Conservation (phyloP, 73 alveolate species). For the Paramecium caudatum region DNA sequence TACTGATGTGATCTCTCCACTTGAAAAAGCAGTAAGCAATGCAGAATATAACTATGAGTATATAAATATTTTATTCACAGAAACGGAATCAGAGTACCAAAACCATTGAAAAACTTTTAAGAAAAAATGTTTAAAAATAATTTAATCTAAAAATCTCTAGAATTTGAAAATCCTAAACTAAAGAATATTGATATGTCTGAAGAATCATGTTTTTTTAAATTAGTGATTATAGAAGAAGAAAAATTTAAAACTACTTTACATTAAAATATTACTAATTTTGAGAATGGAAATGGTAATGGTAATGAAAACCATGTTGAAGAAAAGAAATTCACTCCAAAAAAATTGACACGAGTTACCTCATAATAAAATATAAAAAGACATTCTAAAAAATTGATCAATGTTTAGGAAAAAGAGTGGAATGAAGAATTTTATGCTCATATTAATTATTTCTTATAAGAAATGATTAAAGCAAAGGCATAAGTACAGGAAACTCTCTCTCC, state of each 20-base stretch:
- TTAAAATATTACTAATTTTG: not conserved
- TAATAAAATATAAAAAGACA: not conserved
- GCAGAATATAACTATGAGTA: conserved; percentile 66
- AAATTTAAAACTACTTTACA: not conserved
- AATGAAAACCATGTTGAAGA: not conserved
- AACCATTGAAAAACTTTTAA: too few species aligned
- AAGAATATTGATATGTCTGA: not conserved
- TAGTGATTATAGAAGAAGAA: not conserved
- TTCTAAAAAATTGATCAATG: not conserved
- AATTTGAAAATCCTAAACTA: not conserved
- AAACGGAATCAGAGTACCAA: conserved; percentile 6
- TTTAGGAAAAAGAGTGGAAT: conserved; percentile 22
- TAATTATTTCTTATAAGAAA: not conserved
- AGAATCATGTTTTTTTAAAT: not conserved
- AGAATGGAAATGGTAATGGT: not conserved
- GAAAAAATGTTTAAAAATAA: conserved; percentile 36
- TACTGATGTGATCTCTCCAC: conserved; percentile 35
- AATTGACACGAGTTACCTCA: not conserved
- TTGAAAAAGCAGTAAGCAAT: conserved; percentile 47
- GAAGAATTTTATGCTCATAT: conserved; percentile 56
- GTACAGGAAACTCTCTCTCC: not conserved
- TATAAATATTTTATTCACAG: not conserved
- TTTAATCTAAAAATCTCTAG: conserved; percentile 33
- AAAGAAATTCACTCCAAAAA: not conserved
- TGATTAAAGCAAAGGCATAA: not conserved